Conservation (phyloP, 176 grass and related monocot species). For the Oryza glaberrima region DNA sequence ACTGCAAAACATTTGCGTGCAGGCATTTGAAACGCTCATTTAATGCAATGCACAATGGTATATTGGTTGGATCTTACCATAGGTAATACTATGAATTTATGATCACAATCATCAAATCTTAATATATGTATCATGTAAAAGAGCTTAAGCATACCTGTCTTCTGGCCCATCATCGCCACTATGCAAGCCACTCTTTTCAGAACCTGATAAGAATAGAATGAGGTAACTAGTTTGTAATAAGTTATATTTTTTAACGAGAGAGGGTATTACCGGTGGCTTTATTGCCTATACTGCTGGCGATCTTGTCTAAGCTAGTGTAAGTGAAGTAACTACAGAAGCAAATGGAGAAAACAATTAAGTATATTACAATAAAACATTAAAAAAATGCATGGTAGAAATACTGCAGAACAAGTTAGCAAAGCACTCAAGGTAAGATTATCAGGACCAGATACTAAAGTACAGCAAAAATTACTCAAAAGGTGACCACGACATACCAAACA, state of each 20-base stretch:
- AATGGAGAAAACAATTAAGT: conserved; percentile 26
- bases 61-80: neutral
- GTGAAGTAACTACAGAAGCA: conserved; percentile 75
- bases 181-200: conserved; percentile 39
- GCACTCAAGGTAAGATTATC: neutral
- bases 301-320: conserved; percentile 87
- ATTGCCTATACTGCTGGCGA: conserved; percentile 57
- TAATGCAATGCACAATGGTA: neutral
- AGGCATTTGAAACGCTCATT: neutral
- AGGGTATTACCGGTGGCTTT: conserved; percentile 48
- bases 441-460: neutral
- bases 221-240: conserved; percentile 26
- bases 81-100: neutral
- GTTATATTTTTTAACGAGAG: neutral
- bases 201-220: conserved; percentile 40
- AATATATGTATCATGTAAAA: neutral
- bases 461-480: conserved; percentile 7
- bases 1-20: neutral
- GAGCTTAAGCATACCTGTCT: conserved; percentile 47
- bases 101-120: conserved; percentile 13
- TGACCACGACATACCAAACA: conserved; percentile 65
- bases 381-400: neutral
- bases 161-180: conserved; percentile 39
- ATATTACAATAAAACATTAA: conserved; percentile 21
- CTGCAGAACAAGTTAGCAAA: conserved; percentile 1